These are phyloP conservation scores for Antitrichia curtipendula DNA, from an alignment of 225 moss, liverwort and hornwort species.

Conservation along the genomic window DNA sequence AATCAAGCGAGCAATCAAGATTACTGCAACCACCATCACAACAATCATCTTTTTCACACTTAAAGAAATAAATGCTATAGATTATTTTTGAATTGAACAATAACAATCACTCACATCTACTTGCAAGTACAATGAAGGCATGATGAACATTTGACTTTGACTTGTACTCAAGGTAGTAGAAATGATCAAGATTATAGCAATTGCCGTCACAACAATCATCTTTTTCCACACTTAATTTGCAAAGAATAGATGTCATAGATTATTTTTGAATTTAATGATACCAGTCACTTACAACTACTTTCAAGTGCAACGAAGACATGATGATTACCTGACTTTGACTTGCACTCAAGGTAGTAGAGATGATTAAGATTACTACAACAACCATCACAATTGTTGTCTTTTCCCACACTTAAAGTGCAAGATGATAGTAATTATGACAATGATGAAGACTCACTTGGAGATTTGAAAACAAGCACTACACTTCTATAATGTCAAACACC, in stretches of 20 bases:
- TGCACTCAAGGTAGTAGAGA: accelerated
- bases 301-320: neutral
- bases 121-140: neutral
- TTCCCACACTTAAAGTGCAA: neutral
- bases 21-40: neutral
- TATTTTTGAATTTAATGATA: neutral
- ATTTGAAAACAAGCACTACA: neutral
- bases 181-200: neutral
- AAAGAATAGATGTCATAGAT: neutral
- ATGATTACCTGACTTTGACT: accelerated
- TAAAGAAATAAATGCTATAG: neutral
- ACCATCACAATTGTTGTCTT: neutral
- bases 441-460: neutral
- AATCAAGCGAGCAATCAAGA: neutral
- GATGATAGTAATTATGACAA: no score
- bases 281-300: neutral
- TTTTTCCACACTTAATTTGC: neutral
- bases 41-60: neutral
- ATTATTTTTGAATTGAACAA: neutral
- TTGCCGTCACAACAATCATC: neutral
- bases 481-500: neutral
- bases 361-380: neutral
- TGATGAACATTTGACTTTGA: neutral
- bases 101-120: neutral
- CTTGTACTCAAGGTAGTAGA: accelerated